A percentile compares a stretch with the other conserved stretches of the same genome.
Evolutionary conservation across 306 rosid genomes (phyloP).

Genomic region (Cicer chorassanicum): DNA sequence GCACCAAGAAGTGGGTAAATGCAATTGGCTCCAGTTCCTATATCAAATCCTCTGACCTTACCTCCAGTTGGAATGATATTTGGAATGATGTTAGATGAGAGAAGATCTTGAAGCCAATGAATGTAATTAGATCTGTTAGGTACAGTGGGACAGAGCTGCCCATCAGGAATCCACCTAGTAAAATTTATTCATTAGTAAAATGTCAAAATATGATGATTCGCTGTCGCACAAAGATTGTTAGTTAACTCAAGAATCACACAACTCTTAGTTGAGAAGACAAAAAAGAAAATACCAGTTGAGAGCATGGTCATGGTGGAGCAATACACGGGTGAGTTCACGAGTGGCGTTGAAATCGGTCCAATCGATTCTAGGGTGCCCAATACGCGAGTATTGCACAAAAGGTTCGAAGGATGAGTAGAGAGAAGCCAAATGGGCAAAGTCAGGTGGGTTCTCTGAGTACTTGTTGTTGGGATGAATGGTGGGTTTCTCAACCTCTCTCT

Average conservation of each 20-base stretch:
- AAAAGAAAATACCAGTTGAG: conserved; percentile 44
- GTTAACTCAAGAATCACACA: too few species aligned
- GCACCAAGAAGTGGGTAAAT: conserved; percentile 96
- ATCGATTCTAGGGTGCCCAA: conserved; percentile 57
- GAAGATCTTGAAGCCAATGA: conserved; percentile 87
- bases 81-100: conserved; percentile 65
- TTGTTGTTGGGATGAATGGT: conserved; percentile 70
- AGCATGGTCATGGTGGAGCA: conserved; percentile 49
- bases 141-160: conserved; percentile 90
- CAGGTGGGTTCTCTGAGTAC: conserved; percentile 78
- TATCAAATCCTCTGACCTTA: conserved; percentile 82
- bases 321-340: conserved; percentile 65
- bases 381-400: conserved; percentile 49
- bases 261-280: not conserved
- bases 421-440: conserved; percentile 74
- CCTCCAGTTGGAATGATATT: conserved; percentile 40
- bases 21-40: conserved; percentile 94
- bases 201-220: not conserved
- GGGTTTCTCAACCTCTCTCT: conserved; percentile 39
- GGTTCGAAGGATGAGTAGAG: conserved; percentile 75
- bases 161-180: conserved; percentile 95
- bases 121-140: conserved; percentile 93
- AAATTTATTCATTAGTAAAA: conserved; percentile 27
- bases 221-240: too few species aligned
- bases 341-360: conserved; percentile 92